phyloP scores from a whole-genome alignment of 2,329 filamentous ascomycete species.

The Colletotrichum eremochloae region DNA sequence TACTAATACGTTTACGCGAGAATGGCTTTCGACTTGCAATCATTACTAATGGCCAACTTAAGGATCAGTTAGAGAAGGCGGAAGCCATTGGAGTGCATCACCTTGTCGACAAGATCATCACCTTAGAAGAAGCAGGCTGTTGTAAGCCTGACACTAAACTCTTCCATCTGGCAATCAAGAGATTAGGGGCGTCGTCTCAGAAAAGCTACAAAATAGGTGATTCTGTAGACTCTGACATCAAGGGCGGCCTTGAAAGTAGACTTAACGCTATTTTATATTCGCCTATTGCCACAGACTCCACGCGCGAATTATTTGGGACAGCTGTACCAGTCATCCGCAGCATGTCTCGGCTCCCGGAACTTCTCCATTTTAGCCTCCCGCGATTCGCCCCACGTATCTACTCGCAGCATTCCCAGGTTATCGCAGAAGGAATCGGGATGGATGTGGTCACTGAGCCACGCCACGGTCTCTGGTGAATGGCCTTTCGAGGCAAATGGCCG shows the following conservation, averaged over 20 bases:
- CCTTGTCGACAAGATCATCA: constrained; percentile 26
- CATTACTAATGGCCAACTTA: constrained; percentile 17
- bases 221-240: not conserved
- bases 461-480: not conserved
- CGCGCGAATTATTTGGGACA: not conserved
- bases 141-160: constrained; percentile 2
- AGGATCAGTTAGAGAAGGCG: constrained; percentile 21
- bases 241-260: constrained; percentile 5
- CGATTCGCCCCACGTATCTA: constrained; percentile 12
- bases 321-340: not conserved
- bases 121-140: constrained; percentile 18
- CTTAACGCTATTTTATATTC: not conserved
- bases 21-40: constrained; percentile 16
- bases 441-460: constrained; percentile 11
- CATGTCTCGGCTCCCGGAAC: constrained; percentile 9
- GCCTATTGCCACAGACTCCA: not conserved
- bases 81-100: constrained; percentile 5
- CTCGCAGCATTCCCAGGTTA: not conserved
- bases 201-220: constrained; percentile 17
- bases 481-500: constrained; percentile 1
- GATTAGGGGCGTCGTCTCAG: not conserved
- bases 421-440: not conserved
- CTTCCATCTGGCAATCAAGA: not conserved
- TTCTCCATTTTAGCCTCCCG: constrained; percentile 8
- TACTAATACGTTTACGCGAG: not conserved